These are phyloP conservation scores for Austropuccinia psidii DNA, from an alignment of 1,284 basidiomycete species.

Conservation along the genomic window DNA sequence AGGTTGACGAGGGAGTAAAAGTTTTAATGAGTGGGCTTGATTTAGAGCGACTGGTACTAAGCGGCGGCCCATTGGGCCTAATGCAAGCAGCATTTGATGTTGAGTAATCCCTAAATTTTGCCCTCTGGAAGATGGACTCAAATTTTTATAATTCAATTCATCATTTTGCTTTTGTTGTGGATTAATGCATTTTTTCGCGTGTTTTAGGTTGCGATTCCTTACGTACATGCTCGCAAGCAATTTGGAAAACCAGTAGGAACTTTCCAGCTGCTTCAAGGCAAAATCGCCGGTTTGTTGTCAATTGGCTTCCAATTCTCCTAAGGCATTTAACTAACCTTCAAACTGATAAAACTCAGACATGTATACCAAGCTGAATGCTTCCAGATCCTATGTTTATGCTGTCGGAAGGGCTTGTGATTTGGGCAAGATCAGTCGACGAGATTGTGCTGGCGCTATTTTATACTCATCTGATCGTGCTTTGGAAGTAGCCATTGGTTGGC, in stretches of 20 bases:
- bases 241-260: constrained; percentile 79
- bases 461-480: constrained; percentile 83
- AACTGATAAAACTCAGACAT: constrained; percentile 57
- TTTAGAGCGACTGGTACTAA: constrained; percentile 80
- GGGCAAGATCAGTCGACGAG: constrained; percentile 70
- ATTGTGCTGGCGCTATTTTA: constrained; percentile 83
- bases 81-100: constrained; percentile 79
- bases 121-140: not conserved
- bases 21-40: constrained; percentile 93
- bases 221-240: constrained; percentile 83
- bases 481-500: constrained; percentile 62
- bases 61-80: constrained; percentile 70
- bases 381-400: constrained; percentile 83
- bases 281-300: constrained; percentile 46
- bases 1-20: constrained; percentile 66
- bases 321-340: not conserved
- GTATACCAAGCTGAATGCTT: constrained; percentile 87
- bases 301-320: not conserved
- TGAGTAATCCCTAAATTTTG: not conserved
- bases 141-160: not conserved
- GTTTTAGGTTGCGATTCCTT: constrained; percentile 70
- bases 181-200: not conserved
- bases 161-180: not conserved
- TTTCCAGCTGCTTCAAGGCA: constrained; percentile 93
- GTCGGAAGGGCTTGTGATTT: constrained; percentile 80